Evolutionary conservation across 495 filamentous ascomycete species (phyloP), one percentile per base, ranked within the genome.

Genomic region (Neurospora tetrasperma): DNA sequence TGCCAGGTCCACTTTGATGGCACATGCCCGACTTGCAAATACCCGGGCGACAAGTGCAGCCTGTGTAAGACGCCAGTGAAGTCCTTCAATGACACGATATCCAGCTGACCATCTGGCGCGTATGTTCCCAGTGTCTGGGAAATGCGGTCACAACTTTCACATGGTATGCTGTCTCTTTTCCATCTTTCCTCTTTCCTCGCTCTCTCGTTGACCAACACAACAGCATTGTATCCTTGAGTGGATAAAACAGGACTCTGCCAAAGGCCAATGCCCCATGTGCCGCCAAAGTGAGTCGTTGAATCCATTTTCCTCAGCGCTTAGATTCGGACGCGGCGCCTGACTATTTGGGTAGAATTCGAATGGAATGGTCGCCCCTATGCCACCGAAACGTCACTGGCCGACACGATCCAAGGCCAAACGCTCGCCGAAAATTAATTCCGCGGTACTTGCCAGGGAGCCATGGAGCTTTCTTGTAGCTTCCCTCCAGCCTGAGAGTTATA

Each of bases 1-100:
- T 99, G 96, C 85, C 94, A 95, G 79, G 92, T 96, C 39, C 93
- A 97, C 79, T 99, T 98, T 80, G 96, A 99, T 79, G 94, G 94
- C 35, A 98, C 96, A 12, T 99, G 96, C 83, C 94, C 95, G 31
- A 94, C 94, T 71, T 99, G 96, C 90, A 97, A 97, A 87, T 98
- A 92, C 79, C 96, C 96, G 20, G 96, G 96, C 35, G 96, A 99
- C 78, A 95, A 98, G 77, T 99, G 96, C 83, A 89, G 91, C 35
- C 85, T 99, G 69, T 82, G 96, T 98, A 84, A 82, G 93, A 85
- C 68, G 69, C 59, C 42, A 16, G 0, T 5, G 12, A 66, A 40
- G n/a, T n/a, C 14, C 38, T 31, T 44, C n/a, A 35, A 42, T 39
- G 4, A 9, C 39, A 39, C 3, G 54, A 38, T 39, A 46, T 1